Base-by-base conservation (phyloP, 192 early-diverging fungal species). In the Chytriomyces confervae region DNA sequence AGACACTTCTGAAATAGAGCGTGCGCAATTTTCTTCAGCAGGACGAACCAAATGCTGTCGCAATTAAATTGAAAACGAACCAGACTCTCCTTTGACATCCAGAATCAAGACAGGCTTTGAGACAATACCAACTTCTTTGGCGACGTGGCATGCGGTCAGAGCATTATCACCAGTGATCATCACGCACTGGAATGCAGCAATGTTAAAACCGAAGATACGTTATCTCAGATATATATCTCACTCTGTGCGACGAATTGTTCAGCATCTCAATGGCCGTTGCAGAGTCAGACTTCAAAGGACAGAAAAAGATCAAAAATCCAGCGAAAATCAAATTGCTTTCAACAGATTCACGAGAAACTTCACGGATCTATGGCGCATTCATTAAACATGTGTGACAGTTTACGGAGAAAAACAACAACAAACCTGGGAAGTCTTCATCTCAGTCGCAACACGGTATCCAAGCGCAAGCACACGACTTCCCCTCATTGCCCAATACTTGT, bases 161-260 rank as follows among this genome's bases (percentile, higher is more conserved):
- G 98, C 94, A 71, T 98, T 98, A 80, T 99, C 98, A 76, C 98
- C 98, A 29, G 98, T 99, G 76, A 99, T 99, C 98, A 99, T 99
- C 16, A 98, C 91, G 7, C 88, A 86, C 65, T 93, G 86, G 0
- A 88, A 86, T 36, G 83, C 83, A 20, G 85, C 86, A 6, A 23
- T 13, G 10, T 7, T 3, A 60, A 4, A 6, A 66, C 1, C 23
- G 23, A 0, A 24, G 16, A 44, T 20, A 61, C 9, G 20, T 43
- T 0, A 24, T 27, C 24, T 27, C 67, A 23, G 23, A 61, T 50
- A 50, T 60, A 67, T 27, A 50, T 50, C 77, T 84, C 77, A 92
- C 90, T 78, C 98, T 88, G 79, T 99, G 98, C 49, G 96, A 96
- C 3, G 97, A 95, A 65, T 96, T 91, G 83, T 95, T 97, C 73